Base-by-base conservation (phyloP, 2,329 filamentous ascomycete species). In the Aureobasidium musti region DNA sequence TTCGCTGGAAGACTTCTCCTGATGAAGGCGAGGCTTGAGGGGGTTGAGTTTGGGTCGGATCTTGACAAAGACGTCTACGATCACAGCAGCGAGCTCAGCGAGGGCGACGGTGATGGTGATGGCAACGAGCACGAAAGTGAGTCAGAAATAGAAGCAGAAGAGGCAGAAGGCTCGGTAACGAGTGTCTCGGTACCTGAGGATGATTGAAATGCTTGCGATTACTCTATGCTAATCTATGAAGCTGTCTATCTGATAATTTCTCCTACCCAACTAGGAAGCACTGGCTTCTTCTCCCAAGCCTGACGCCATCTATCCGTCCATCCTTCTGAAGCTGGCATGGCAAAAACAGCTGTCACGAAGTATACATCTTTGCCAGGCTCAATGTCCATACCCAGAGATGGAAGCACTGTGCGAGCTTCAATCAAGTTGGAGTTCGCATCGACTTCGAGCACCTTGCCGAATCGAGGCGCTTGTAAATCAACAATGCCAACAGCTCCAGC, bases 341-440 rank as follows among this genome's bases (percentile, higher is more conserved):
- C 90, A 78, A 89, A 92, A 35, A 93, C 85, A 4, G 84, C 90
- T 13, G 87, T 87, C 3, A 89, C 82, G 73, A 91, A 90, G 88
- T 88, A 91, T 43, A 80, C 82, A 33, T 80, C 82, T 71, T 85
- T 80, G 0, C 85, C 88, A 52, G 81, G 80, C 63, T 79, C 79
- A 41, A 92, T 75, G 30, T 85, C 87, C 69, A 84, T 82, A 73
- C 87, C 85, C 72, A 93, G 77, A 35, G 88, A 88, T 28, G 91
- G 91, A 71, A 93, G 84, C 49, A 89, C 82, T 4, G 89, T 91
- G 67, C 90, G 80, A 67, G 87, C 86, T 78, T 91, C 87, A 2
- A 92, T 82, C 39, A 93, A 78, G 77, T 93, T 93, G 56, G 88
- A 90, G 78, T 93, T 92, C 7, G 90, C 89, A 74, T 93, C 91